Evolutionary conservation across 345 rosid genomes (phyloP).

Genomic region (Populus simonii): DNA sequence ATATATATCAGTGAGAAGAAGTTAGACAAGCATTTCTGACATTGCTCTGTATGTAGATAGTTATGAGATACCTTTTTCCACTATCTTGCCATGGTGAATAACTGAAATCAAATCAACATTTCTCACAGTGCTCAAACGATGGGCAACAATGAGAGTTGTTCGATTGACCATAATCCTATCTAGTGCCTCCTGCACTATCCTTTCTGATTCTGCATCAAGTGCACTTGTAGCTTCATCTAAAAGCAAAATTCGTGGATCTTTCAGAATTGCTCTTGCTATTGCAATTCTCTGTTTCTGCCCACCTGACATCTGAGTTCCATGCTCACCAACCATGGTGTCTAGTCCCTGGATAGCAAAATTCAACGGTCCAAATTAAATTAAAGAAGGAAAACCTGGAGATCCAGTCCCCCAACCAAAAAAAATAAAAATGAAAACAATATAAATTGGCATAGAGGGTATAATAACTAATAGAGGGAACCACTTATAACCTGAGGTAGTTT

Average conservation of each 20-base stretch:
- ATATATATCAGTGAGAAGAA: too few relatives aligned
- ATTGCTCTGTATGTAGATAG: neutral
- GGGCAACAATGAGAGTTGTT: constrained; percentile 80
- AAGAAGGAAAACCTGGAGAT: neutral
- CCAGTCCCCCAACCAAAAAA: neutral
- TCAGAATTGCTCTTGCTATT: constrained; percentile 38
- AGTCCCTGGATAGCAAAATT: constrained; percentile 22
- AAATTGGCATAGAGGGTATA: neutral
- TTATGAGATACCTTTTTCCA: constrained; percentile 63
- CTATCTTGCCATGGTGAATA: constrained; percentile 70
- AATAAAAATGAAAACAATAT: neutral
- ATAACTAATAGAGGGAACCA: too few relatives aligned
- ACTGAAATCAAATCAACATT: constrained; percentile 76
- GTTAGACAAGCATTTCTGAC: neutral
- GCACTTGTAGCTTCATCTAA: constrained; percentile 93
- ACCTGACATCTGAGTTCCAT: constrained; percentile 30
- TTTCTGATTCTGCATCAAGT: constrained; percentile 82
- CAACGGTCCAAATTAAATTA: constrained; percentile 3
- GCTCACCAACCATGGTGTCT: constrained; percentile 20
- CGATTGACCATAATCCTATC: constrained; percentile 74
- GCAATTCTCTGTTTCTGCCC: constrained; percentile 45
- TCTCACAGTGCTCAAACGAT: constrained; percentile 72
- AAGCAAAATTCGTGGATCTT: constrained; percentile 53
- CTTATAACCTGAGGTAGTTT: constrained; percentile 22
- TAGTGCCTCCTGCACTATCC: constrained; percentile 78